Base-by-base conservation (phyloP, 306 rosid genomes). In the Psophocarpus tetragonolobus region DNA sequence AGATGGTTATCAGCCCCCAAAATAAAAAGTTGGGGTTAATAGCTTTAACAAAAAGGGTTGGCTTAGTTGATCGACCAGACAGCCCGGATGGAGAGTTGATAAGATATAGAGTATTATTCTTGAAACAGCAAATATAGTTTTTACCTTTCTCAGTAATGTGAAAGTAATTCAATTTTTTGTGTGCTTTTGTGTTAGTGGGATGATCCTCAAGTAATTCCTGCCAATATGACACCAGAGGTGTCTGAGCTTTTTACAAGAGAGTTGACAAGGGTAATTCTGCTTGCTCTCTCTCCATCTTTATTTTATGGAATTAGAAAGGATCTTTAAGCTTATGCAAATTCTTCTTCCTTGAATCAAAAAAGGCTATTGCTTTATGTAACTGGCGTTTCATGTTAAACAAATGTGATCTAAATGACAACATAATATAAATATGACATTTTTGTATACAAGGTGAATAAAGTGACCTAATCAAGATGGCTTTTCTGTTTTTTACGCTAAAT, bases 1-100 rank as follows among this genome's bases (percentile, higher is more conserved):
- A 95, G 90, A 92, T 95, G 99, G 99, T 91, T 29, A 95, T 95
- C 86, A 91, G 99, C 79, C 97, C 99, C 79, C 99, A 95, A 83
- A 92, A 92, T 86, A 32, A 78, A 65, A 92, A 87, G 82, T 77
- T 92, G 93, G 99, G 97, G 82, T 93, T 95, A 67, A 76, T 85
- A 35, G 76, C 87, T 45, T 89, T 92, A 79, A 95, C 99, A 38
- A 92, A 85, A 85, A 89, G 84, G 79, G 81, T 87, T 79, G 97
- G 97, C 70, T 71, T 92, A 70, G 84, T 63, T 75, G 96, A 95
- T 80, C 90, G 81, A 68, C 90, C 97, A 57, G 97, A 91, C 78
- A 87, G 61, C 83, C 86, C 99, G 38, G 99, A 92, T 68, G 97
- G 91, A 56, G 94, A 95, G 78, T 77, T 91, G 89, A 92, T 92